A percentile compares a stretch with the other conserved stretches of the same genome.
These are phyloP conservation scores for Lithospermum erythrorhizon DNA, from an alignment of 257 asterid species.

Conservation along the genomic window DNA sequence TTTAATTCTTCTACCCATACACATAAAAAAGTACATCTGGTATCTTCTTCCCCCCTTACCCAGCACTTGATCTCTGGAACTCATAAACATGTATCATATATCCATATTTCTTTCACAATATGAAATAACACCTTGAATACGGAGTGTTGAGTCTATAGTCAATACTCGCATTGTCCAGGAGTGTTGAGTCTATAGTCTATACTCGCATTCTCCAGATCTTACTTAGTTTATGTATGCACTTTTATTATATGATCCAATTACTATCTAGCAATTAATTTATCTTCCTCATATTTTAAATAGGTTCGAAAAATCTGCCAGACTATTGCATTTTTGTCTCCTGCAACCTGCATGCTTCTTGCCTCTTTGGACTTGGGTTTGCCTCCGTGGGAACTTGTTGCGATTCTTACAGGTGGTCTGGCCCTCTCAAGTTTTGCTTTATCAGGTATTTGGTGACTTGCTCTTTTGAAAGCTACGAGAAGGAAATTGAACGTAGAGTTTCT, in stretches of 20 bases:
- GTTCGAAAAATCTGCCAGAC: slow-evolving; percentile 91
- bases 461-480: background rate
- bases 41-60: no score
- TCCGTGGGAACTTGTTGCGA: slow-evolving; percentile 70
- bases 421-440: slow-evolving; percentile 89
- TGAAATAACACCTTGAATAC: no score
- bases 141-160: no score
- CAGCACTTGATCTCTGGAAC: no score
- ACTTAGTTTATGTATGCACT: background rate
- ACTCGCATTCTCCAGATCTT: no score
- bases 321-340: slow-evolving; percentile 82
- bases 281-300: slow-evolving; percentile 23
- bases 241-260: background rate
- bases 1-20: no score
- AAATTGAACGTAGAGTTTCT: slow-evolving; percentile 5
- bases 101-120: no score
- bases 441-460: slow-evolving; percentile 27
- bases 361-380: slow-evolving; percentile 77
- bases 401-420: slow-evolving; percentile 82
- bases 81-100: no score
- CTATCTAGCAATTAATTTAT: background rate
- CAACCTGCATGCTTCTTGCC: slow-evolving; percentile 86
- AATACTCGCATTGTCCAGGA: no score
- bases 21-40: no score
- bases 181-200: no score